Evolutionary conservation across 2,329 filamentous ascomycete genomes (phyloP).

Genomic region (Pestalotiopsis sp.): DNA sequence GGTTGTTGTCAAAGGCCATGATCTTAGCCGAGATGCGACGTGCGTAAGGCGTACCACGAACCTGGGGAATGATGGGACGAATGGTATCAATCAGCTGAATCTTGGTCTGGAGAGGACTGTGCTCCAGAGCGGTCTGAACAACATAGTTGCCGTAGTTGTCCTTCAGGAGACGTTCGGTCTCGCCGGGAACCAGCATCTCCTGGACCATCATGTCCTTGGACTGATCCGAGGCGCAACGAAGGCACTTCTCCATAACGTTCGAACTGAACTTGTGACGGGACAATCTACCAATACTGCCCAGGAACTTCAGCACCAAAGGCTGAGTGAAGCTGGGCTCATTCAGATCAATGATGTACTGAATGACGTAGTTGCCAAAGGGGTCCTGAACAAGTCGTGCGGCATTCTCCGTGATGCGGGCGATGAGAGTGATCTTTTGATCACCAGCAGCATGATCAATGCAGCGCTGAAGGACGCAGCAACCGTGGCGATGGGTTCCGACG

Average conservation of each 20-base stretch:
- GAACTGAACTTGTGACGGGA: slow-evolving; percentile 99
- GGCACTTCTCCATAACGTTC: slow-evolving; percentile 95
- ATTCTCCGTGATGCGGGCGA: slow-evolving; percentile 82
- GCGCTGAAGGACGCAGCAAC: slow-evolving; percentile 95
- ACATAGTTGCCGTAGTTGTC: slow-evolving; percentile 98
- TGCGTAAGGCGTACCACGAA: slow-evolving; percentile 90
- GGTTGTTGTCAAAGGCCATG: slow-evolving; percentile 50
- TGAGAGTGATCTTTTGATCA: slow-evolving; percentile 82
- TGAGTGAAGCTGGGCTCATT: slow-evolving; percentile 86
- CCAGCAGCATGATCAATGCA: slow-evolving; percentile 97
- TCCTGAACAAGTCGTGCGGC: slow-evolving; percentile 91
- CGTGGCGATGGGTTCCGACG: slow-evolving; percentile 95
- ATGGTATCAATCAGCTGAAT: slow-evolving; percentile 78
- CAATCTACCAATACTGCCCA: slow-evolving; percentile 66
- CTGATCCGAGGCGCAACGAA: slow-evolving; percentile 76
- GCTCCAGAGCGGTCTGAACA: slow-evolving; percentile 92
- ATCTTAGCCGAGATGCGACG: slow-evolving; percentile 93
- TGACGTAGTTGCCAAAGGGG: slow-evolving; percentile 97
- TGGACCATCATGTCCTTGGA: slow-evolving; percentile 81
- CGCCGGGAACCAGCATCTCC: slow-evolving; percentile 71
- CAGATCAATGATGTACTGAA: slow-evolving; percentile 97
- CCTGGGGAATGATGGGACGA: slow-evolving; percentile 78
- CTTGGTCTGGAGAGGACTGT: slow-evolving; percentile 73
- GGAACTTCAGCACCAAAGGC: slow-evolving; percentile 80
- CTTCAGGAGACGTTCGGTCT: slow-evolving; percentile 85